phyloP scores from a whole-genome alignment of 257 asterid genomes.

The Echites panduratus region DNA sequence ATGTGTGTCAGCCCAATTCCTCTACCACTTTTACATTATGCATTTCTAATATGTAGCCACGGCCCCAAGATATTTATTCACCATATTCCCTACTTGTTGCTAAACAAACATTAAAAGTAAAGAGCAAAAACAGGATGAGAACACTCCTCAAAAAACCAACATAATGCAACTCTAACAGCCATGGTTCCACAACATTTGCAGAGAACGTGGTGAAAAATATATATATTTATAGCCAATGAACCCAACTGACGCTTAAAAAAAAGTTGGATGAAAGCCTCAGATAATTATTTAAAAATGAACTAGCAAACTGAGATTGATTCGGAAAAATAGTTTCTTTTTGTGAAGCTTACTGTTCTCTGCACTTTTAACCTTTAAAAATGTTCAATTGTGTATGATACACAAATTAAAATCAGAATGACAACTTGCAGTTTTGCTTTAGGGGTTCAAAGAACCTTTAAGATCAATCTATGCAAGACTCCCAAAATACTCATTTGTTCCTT shows the following conservation, averaged over 20 bases:
- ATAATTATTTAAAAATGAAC: background rate
- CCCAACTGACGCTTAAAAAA: background rate
- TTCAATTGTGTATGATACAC: background rate
- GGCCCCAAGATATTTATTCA: no score
- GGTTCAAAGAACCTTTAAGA: background rate
- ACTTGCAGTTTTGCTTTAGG: background rate
- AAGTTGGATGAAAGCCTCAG: background rate
- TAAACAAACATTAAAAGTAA: background rate
- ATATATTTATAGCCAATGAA: background rate
- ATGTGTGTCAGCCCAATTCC: no score
- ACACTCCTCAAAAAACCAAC: background rate
- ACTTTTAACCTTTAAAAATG: background rate
- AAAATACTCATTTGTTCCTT: background rate
- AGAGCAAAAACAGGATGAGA: background rate
- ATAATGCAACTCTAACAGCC: background rate
- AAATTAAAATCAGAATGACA: background rate
- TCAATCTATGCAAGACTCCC: background rate
- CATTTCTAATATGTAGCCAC: no score
- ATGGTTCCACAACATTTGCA: background rate
- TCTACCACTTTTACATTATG: no score
- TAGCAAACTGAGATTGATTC: background rate
- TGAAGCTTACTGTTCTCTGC: background rate
- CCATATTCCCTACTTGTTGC: background rate
- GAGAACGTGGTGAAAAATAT: background rate
- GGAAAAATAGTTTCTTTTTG: background rate